Conservation (phyloP, 139 green algal genomes). For the Chlorella sp. region DNA sequence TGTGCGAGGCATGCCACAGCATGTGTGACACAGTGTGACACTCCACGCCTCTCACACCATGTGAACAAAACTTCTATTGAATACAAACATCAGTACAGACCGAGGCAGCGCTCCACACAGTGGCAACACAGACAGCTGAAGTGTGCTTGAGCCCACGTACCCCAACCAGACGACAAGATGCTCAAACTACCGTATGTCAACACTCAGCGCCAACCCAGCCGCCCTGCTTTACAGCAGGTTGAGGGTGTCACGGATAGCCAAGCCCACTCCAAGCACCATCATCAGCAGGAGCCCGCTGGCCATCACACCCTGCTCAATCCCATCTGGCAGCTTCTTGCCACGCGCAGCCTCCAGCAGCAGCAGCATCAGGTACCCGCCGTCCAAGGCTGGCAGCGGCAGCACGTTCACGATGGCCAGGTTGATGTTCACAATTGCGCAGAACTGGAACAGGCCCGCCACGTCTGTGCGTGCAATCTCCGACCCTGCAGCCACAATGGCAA, state of each 20-base stretch:
- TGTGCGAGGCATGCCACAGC: too few species aligned
- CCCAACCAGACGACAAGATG: too few species aligned
- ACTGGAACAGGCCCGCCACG: conserved; percentile 54
- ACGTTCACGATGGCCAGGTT: conserved; percentile 96
- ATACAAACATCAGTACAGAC: too few species aligned
- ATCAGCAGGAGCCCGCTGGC: conserved; percentile 84
- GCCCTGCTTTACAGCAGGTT: conserved; percentile 61
- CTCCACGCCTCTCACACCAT: too few species aligned
- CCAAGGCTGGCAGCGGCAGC: conserved; percentile 89
- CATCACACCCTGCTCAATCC: background rate
- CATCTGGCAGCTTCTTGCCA: conserved; percentile 1
- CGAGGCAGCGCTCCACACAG: too few species aligned
- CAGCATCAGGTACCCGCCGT: conserved; percentile 91
- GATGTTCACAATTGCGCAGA: conserved; percentile 96
- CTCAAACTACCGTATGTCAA: too few species aligned
- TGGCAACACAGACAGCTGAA: too few species aligned
- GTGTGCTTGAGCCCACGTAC: too few species aligned
- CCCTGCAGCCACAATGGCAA: conserved; percentile 89
- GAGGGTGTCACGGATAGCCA: conserved; percentile 82
- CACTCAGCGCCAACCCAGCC: too few species aligned
- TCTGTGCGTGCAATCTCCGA: conserved; percentile 74
- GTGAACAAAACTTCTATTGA: too few species aligned
- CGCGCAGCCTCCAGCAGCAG: conserved; percentile 60
- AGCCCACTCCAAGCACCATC: conserved; percentile 62
- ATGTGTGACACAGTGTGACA: too few species aligned